These are phyloP conservation scores for Aspergillus fijiensis DNA, from an alignment of 2,329 filamentous ascomycete species.

Conservation along the genomic window DNA sequence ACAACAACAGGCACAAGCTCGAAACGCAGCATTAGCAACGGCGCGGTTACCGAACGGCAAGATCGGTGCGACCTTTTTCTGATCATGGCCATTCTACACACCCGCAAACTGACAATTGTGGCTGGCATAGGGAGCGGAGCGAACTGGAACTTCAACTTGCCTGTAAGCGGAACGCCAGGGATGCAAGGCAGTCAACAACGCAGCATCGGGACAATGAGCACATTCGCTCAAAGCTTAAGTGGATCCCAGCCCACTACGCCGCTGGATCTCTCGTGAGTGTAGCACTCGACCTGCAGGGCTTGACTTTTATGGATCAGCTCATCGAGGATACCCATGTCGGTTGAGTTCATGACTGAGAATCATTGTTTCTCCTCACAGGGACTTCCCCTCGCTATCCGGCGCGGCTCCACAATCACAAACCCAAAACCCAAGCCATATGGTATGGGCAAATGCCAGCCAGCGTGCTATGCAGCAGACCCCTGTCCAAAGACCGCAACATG, in stretches of 20 bases:
- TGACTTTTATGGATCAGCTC: background rate
- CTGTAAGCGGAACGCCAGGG: conserved; percentile 54
- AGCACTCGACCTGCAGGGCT: conserved; percentile 3
- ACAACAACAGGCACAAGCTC: conserved; percentile 50
- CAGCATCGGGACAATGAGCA: conserved; percentile 52
- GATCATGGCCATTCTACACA: background rate
- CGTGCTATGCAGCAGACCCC: conserved; percentile 54
- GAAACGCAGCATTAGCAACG: conserved; percentile 49
- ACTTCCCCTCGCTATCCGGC: conserved; percentile 62
- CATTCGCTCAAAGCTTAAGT: conserved; percentile 58
- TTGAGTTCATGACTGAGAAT: conserved; percentile 10
- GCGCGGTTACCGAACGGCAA: conserved; percentile 56
- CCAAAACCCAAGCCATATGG: conserved; percentile 53
- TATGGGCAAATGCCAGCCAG: conserved; percentile 59
- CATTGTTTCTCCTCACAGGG: conserved; percentile 42
- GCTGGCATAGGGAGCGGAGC: conserved; percentile 49
- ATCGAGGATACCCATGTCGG: background rate
- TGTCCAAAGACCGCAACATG: conserved; percentile 53
- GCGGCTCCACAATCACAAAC: conserved; percentile 55
- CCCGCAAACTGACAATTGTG: conserved; percentile 24
- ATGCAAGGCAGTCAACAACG: conserved; percentile 53
- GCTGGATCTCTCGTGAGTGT: conserved; percentile 58
- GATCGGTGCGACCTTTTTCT: conserved; percentile 44
- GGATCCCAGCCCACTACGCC: conserved; percentile 55
- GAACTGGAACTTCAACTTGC: conserved; percentile 59